Percentiles rank a stretch among this genome's conserved stretches.
Conservation (phyloP, 2,329 filamentous ascomycete genomes). For the Botrytis deweyae region DNA sequence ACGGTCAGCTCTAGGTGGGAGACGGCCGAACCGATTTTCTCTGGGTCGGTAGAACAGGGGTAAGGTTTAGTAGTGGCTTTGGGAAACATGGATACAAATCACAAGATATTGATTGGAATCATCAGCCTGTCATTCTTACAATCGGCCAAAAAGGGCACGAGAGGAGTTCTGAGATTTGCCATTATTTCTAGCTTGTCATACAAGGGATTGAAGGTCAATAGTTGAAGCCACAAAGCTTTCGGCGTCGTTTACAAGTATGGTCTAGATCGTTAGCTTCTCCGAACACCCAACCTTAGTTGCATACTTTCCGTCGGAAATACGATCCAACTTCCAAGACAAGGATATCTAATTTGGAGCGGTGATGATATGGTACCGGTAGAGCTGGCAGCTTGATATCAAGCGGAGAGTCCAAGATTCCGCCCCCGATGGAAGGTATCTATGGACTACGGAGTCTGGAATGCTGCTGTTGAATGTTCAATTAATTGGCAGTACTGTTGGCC, state of each 20-base stretch:
- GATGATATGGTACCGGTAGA: background rate
- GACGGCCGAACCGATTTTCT: conserved; percentile 1
- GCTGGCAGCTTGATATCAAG: background rate
- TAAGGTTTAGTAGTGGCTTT: background rate
- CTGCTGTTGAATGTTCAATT: background rate
- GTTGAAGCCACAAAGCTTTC: background rate
- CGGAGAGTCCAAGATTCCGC: background rate
- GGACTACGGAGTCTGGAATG: background rate
- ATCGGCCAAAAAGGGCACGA: background rate
- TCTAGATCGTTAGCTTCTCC: background rate
- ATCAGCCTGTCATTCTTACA: background rate
- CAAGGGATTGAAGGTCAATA: background rate
- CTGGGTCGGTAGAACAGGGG: background rate
- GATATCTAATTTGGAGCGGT: background rate
- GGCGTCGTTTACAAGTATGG: background rate
- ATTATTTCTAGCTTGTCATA: background rate
- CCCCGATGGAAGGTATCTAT: background rate
- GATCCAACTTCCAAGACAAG: background rate
- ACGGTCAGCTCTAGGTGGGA: background rate
- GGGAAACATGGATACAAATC: background rate
- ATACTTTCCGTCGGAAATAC: background rate
- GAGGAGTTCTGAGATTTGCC: background rate
- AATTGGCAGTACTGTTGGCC: background rate
- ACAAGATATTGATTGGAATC: background rate
- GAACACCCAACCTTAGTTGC: background rate